Base-by-base conservation (phyloP, 441 rosid genomes). In the Arabidopsis hybrid region DNA sequence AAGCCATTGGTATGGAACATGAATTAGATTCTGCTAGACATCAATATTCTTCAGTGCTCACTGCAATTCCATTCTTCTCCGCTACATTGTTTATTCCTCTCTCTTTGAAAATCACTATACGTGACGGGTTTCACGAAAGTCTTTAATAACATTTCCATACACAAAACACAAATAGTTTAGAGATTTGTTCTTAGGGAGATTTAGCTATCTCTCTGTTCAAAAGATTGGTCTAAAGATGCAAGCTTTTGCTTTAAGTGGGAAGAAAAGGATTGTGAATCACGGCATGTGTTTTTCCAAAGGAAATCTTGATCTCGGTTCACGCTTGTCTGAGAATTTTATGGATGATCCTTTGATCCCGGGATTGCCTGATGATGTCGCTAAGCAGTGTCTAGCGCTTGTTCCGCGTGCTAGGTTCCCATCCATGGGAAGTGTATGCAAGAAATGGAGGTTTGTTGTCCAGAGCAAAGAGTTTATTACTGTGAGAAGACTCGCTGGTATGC, bases 311-410 rank as follows among this genome's bases (percentile, higher is more conserved):
- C 53, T 77, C 43, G 56, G 83, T 73, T 78, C 81, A 72, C 69
- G 60, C 67, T 78, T 69, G 71, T 72, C 79, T 75, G 69, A 79
- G 70, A 83, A 77, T 64, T 71, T 75, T 57, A 40, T 11, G 21
- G 88, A 77, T 69, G 76, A 77, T 61, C 85, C 88, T 52, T 73
- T 96, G 80, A 78, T 96, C 53, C 97, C 95, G 0, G 99, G 99
- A 68, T 84, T 96, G 74, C 85, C 98, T 16, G 97, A 93, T 86
- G 98, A 96, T 45, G 97, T 96, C 58, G 89, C 97, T 13, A 89
- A 85, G 77, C 75, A 71, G 50, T 91, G 97, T 80, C 84, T 96
- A 8, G 97, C 98, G 14, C 94, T 93, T 31, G 94, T 91, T 80
- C 97, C 99, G 47, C 93, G 92, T 47, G 71, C 87, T 21, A 53